Percentiles rank a stretch among this genome's conserved stretches.
Evolutionary conservation across 2,329 filamentous ascomycete species (phyloP).

Genomic region (Diatrype stigma): DNA sequence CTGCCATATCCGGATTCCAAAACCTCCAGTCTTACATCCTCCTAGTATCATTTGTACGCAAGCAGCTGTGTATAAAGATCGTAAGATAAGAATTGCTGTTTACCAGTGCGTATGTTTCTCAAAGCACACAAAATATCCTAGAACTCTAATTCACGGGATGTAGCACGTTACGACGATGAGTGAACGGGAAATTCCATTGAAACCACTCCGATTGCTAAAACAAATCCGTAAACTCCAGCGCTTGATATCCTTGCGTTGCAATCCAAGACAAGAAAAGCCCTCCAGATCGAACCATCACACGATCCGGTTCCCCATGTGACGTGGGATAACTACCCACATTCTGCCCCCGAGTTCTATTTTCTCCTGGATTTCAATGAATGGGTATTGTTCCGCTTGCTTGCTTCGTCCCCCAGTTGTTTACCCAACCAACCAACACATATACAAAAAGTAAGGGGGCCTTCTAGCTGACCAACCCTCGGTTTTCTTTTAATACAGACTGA

Average conservation of each 20-base stretch:
- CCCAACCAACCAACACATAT: not conserved
- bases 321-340: not conserved
- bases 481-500: not conserved
- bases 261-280: not conserved
- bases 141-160: too few relatives aligned
- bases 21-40: not conserved
- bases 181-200: not conserved
- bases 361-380: not conserved
- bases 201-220: not conserved
- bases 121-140: too few relatives aligned
- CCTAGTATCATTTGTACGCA: not conserved
- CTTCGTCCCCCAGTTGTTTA: not conserved
- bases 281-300: not conserved
- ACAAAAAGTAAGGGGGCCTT: not conserved
- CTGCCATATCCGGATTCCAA: not conserved
- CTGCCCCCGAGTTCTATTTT: not conserved
- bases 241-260: not conserved
- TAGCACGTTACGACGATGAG: too few relatives aligned
- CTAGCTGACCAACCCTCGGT: not conserved
- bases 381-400: not conserved
- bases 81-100: too few relatives aligned
- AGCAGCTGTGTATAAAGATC: too few relatives aligned
- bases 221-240: not conserved
- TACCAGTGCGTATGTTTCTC: too few relatives aligned
- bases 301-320: too few relatives aligned